These are phyloP conservation scores for Raphanus sativus DNA, from an alignment of 345 rosid genomes.

Conservation along the genomic window DNA sequence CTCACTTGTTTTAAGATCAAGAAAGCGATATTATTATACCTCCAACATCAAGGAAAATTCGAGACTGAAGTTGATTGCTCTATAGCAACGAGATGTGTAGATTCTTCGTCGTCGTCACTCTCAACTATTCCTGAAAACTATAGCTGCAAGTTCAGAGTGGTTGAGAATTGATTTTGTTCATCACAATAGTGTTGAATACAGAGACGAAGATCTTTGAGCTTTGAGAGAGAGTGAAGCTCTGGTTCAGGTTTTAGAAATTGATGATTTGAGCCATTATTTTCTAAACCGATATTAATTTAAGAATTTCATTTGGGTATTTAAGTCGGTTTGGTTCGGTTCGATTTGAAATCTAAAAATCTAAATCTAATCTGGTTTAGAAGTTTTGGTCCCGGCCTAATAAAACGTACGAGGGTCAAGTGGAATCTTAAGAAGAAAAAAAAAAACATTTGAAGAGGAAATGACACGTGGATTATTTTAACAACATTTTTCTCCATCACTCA, in stretches of 20 bases:
- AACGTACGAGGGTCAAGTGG: not conserved
- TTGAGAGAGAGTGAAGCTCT: no score
- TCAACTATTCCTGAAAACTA: conserved; percentile 34
- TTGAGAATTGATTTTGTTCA: not conserved
- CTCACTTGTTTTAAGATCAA: not conserved
- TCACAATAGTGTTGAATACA: conserved; percentile 11
- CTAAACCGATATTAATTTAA: no score
- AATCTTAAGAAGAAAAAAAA: not conserved
- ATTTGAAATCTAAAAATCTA: no score
- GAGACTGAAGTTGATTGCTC: conserved; percentile 75
- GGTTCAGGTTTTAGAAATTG: no score
- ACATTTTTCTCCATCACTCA: not conserved
- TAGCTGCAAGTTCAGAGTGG: not conserved
- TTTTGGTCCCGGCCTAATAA: not conserved
- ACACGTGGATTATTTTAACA: conserved; percentile 12
- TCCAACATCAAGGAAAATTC: conserved; percentile 93
- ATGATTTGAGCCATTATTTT: no score
- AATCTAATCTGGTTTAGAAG: no score
- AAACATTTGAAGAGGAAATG: conserved; percentile 5
- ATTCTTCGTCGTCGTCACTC: conserved; percentile 58
- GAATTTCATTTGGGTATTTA: no score
- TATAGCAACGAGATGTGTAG: conserved; percentile 56
- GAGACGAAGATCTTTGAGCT: conserved; percentile 19
- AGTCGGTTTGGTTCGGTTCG: no score
- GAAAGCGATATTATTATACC: conserved; percentile 44